A percentile compares a stretch with the other conserved stretches of the same genome.
Evolutionary conservation across 805 yeast genomes (phyloP).

Genomic region (Candida insectorum): DNA sequence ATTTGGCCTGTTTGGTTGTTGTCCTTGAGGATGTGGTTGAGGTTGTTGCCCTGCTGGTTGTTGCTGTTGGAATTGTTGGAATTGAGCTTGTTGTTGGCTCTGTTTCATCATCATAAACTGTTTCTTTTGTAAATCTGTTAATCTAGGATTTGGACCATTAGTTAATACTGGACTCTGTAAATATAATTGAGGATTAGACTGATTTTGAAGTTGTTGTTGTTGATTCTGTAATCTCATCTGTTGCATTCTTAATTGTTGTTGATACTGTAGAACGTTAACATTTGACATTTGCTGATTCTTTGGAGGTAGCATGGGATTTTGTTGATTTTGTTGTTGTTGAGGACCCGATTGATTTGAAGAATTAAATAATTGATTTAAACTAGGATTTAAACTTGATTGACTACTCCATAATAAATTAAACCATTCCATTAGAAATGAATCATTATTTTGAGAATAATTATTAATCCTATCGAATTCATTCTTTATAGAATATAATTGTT

Average conservation of each 20-base stretch:
- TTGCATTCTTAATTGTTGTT: slow-evolving; percentile 21
- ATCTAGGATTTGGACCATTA: slow-evolving; percentile 9
- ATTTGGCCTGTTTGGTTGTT: slow-evolving; percentile 13
- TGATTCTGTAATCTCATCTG: slow-evolving; percentile 22
- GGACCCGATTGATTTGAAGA: not conserved
- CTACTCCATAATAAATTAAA: slow-evolving; percentile 51
- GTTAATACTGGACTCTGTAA: slow-evolving; percentile 15
- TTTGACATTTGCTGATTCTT: slow-evolving; percentile 7
- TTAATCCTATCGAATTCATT: slow-evolving; percentile 14
- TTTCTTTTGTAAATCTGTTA: slow-evolving; percentile 17
- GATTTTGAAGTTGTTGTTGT: slow-evolving; percentile 19
- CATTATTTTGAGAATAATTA: slow-evolving; percentile 29
- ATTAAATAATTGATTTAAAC: slow-evolving; percentile 19
- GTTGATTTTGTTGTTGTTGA: not conserved
- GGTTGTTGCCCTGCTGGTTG: slow-evolving; percentile 10
- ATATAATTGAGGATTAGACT: slow-evolving; percentile 13
- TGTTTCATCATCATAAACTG: slow-evolving; percentile 16
- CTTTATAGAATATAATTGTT: slow-evolving; percentile 9
- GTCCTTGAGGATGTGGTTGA: slow-evolving; percentile 28
- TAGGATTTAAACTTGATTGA: slow-evolving; percentile 42
- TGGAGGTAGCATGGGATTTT: slow-evolving; percentile 11
- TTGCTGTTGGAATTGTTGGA: slow-evolving; percentile 9
- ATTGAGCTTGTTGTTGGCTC: not conserved
- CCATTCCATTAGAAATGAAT: slow-evolving; percentile 54
- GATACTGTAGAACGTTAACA: slow-evolving; percentile 16